Percentiles rank a stretch among this genome's conserved stretches.
Evolutionary conservation across 1,284 basidiomycete species (phyloP).

Genomic region (Ustilago cynodontis): DNA sequence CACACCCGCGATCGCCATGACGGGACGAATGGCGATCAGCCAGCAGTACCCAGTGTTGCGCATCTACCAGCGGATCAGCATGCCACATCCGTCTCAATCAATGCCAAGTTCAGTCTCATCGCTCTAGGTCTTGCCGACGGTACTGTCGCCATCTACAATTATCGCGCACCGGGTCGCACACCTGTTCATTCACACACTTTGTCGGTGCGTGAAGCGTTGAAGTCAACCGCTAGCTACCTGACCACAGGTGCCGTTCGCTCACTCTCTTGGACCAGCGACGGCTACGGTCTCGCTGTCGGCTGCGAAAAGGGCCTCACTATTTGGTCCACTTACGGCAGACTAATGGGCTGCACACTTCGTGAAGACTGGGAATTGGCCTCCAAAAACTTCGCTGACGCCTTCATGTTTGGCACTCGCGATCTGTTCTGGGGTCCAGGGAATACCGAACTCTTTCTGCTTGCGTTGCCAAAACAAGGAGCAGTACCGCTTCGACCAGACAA

Average conservation of each 20-base stretch:
- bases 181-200: conserved; percentile 64
- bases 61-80: conserved; percentile 74
- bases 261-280: conserved; percentile 82
- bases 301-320: conserved; percentile 91
- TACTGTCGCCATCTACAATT: conserved; percentile 62
- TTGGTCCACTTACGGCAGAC: conserved; percentile 91
- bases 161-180: conserved; percentile 51
- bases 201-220: conserved; percentile 64
- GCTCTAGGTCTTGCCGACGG: conserved; percentile 82
- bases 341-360: conserved; percentile 80
- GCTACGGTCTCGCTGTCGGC: conserved; percentile 95
- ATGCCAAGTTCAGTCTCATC: conserved; percentile 84
- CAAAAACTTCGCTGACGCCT: conserved; percentile 76
- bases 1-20: background rate
- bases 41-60: background rate
- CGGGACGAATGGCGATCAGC: background rate
- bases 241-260: conserved; percentile 79
- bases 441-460: conserved; percentile 58
- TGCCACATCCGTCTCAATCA: conserved; percentile 78
- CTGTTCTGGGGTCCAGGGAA: conserved; percentile 67
- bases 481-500: conserved; percentile 30
- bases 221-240: conserved; percentile 68
- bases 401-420: conserved; percentile 80
- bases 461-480: conserved; percentile 24
- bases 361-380: conserved; percentile 75